Percentiles rank a stretch among this genome's conserved stretches.
Conservation (phyloP, 306 rosid species). For the Prunus salicina region DNA sequence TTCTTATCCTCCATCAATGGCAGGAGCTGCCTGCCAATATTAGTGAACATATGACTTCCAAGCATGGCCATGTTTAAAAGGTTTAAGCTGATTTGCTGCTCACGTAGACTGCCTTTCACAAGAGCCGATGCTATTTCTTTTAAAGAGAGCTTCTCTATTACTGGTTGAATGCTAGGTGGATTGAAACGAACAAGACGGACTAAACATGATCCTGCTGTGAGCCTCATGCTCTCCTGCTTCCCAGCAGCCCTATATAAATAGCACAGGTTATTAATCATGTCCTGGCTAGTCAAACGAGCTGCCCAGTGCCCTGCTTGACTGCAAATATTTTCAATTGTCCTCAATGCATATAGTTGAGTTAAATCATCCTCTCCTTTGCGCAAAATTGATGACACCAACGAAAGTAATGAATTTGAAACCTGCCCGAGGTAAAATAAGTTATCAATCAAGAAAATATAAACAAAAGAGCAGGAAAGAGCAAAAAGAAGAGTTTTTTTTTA, state of each 20-base stretch:
- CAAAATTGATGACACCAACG: constrained; percentile 73
- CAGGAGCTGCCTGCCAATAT: constrained; percentile 66
- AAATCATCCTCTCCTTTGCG: constrained; percentile 96
- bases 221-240: constrained; percentile 92
- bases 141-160: constrained; percentile 71
- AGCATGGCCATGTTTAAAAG: constrained; percentile 83
- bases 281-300: constrained; percentile 80
- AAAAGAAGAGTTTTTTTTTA: background rate
- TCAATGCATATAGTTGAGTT: constrained; percentile 88
- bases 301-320: constrained; percentile 94
- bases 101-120: constrained; percentile 78
- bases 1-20: constrained; percentile 81
- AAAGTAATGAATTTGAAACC: constrained; percentile 84
- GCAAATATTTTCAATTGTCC: constrained; percentile 86
- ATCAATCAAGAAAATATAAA: constrained; percentile 10
- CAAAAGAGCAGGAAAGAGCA: constrained; percentile 6
- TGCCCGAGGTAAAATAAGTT: constrained; percentile 29
- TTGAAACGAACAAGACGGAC: constrained; percentile 89
- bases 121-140: constrained; percentile 81
- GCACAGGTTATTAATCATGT: constrained; percentile 73
- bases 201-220: constrained; percentile 96
- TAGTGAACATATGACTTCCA: constrained; percentile 76
- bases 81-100: constrained; percentile 94
- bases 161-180: constrained; percentile 71
- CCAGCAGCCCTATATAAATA: constrained; percentile 86